Evolutionary conservation across 768 basidiomycete genomes (phyloP), one percentile per base, ranked within the genome.

Genomic region (Russula foetens): DNA sequence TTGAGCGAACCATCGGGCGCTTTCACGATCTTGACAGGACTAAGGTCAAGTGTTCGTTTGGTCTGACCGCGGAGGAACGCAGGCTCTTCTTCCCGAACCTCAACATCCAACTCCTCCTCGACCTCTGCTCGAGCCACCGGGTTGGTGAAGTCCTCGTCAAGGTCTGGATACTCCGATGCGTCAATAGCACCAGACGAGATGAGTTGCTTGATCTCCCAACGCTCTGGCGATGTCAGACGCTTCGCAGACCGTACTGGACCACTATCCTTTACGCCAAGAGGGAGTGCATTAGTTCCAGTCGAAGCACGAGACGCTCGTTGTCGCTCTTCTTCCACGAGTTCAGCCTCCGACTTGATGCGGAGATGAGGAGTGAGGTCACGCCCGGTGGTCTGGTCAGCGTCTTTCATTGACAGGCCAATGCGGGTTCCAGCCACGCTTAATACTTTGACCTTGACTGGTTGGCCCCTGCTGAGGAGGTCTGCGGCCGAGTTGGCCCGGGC

Each of bases 191-290:
- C 97, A 31, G 94, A 97, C 0, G 97, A 90, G 57, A 98, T 97
- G 58, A 99, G 83, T 71, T 98, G 97, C 73, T 98, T 98, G 74
- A 99, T 95, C 76, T 99, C 97, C 94, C 97, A 99, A 29, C 97
- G 85, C 73, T 99, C 97, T 1, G 97, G 97, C 7, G 91, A 94
- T 1, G 95, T 95, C 59, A 98, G 76, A 17, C 96, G 83, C 69
- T 93, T 94, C 0, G 93, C 92, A 2, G 88, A 90, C 33, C 85
- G 83, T 17, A 85, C 80, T 9, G 82, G 81, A 24, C 77, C 81
- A 47, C 71, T 74, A 70, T 71, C 81, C 71, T 66, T 81, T 68
- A 69, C 81, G 72, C 77, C 79, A 17, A 98, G 77, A 2, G 95
- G 92, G 23, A 95, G 78, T 17, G 93, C 83, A 67, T 99, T 99